Base-by-base conservation (phyloP, 75 land plant genomes). In the Larix kaempferi region DNA sequence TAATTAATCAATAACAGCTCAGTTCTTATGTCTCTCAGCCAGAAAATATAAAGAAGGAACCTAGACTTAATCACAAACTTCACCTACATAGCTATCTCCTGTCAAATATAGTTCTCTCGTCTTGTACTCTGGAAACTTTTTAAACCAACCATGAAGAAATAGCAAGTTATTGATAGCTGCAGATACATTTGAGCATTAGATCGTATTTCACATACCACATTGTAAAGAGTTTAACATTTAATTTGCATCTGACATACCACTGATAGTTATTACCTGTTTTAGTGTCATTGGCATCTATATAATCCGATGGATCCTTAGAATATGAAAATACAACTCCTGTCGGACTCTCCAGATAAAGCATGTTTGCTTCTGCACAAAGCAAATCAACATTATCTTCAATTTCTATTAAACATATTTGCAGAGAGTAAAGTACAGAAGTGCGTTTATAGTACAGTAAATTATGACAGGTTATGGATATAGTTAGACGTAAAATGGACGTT, bases 61-160 rank as follows among this genome's bases (percentile, higher is more conserved):
- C 39, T 59, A 11, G 26, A 54, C 33, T 78, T 29, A 5, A n/a
- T 76, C 73, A 35, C 15, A 69, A 69, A 41, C 21, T 39, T 74
- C 37, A 96, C 99, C 99, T 83, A 98, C 99, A 89, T 96, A 96
- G 85, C 99, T 96, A 76, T 96, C 99, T 69, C 99, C 99, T 54
- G 96, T 78, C 55, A 96, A 89, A 80, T 80, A 94, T 61, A 96
- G 83, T 56, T 86, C 85, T 83, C 94, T 87, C 62, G 78, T 60
- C 62, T 80, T 87, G 80, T 88, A 96, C 59, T 94, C 88, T 23
- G 95, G 99, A 81, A 92, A 96, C 56, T 81, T 86, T 44, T 81
- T 11, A 56, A 96, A 91, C 98, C 98, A 96, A 15, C 79, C 82
- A 69, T 82, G 75, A 61, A 96, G 82, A 84, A 96, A 96, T 59